Evolutionary conservation across 148 eudicot species (phyloP).

Genomic region (Dysphania ambrosioides): DNA sequence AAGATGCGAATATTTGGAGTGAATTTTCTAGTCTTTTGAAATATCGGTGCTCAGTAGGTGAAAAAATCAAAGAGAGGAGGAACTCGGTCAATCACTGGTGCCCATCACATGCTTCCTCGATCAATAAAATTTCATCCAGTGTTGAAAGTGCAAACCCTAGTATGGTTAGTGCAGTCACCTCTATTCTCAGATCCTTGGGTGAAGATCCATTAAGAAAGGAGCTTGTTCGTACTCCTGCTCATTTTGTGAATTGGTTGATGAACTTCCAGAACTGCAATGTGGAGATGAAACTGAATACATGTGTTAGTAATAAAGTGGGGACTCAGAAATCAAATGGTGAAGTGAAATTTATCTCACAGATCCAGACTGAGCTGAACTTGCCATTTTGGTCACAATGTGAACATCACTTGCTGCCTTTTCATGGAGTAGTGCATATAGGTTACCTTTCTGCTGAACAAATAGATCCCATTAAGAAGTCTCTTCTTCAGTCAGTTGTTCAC

Average conservation of each 20-base stretch:
- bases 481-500: slow-evolving; percentile 72
- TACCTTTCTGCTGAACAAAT: slow-evolving; percentile 40
- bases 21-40: slow-evolving; percentile 61
- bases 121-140: slow-evolving; percentile 19
- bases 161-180: slow-evolving; percentile 59
- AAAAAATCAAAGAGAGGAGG: slow-evolving; percentile 27
- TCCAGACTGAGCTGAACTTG: slow-evolving; percentile 56
- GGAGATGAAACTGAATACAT: slow-evolving; percentile 65
- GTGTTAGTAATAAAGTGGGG: slow-evolving; percentile 26
- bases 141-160: slow-evolving; percentile 32
- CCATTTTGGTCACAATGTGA: slow-evolving; percentile 92
- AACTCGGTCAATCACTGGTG: slow-evolving; percentile 48
- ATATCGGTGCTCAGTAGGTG: slow-evolving; percentile 36
- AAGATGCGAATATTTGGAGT: slow-evolving; percentile 47
- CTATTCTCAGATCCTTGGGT: slow-evolving; percentile 60
- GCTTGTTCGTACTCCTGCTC: slow-evolving; percentile 69
- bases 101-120: slow-evolving; percentile 38
- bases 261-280: slow-evolving; percentile 49
- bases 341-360: slow-evolving; percentile 9
- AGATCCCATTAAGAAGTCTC: slow-evolving; percentile 39
- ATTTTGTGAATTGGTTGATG: slow-evolving; percentile 71
- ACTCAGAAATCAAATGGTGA: slow-evolving; percentile 33
- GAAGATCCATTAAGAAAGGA: slow-evolving; percentile 81
- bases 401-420: slow-evolving; percentile 91
- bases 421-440: slow-evolving; percentile 88